Evolutionary conservation across 495 filamentous ascomycete genomes (phyloP), one percentile per base, ranked within the genome.

Genomic region (Penicillium angulare): DNA sequence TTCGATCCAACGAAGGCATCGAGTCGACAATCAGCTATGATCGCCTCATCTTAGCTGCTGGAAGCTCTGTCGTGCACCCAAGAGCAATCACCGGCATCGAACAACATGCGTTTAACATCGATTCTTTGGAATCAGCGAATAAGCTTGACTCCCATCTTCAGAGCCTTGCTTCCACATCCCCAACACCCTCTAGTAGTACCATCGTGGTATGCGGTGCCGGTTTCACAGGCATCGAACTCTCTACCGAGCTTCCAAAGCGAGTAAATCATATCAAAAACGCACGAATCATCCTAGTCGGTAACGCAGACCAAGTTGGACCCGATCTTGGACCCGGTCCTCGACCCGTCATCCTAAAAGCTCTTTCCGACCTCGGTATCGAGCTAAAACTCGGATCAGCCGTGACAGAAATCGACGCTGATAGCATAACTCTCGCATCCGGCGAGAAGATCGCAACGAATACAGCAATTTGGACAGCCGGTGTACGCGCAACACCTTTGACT

Each of bases 21-120:
- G 29, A 49, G 13, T 53, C 47, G 20, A 47, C 24, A 10, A 27
- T 69, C 10, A 3, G 38, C 12, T 71, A 69, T 27, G 55, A 66
- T 34, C 58, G 66, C 15, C 48, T 71, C n/a, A 50, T 71, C 47
- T 47, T 71, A 16, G 68, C 68, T 8, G 61, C 64, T 1, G 68
- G 68, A 10, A 71, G 67, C 42, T 53, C 54, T 12, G 48, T 67
- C n/a, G 38, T 64, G 20, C 57, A 47, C n/a, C 66, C 64, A 8
- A n/a, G 33, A 3, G 29, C 44, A 3, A 58, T 71, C 18, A 1
- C 58, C 0, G 68, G 66, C 3, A 48, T 69, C 3, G 23, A 54
- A 8, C 18, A 64, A 20, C 49, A 69, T 26, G 55, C 64, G 1
- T 71, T 71, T 43, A 49, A 61, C 33, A 57, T 71, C 9, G 68